Evolutionary conservation across 1,139 yeast genomes (phyloP), one percentile per base, ranked within the genome.

Genomic region (Candida smagusa): DNA sequence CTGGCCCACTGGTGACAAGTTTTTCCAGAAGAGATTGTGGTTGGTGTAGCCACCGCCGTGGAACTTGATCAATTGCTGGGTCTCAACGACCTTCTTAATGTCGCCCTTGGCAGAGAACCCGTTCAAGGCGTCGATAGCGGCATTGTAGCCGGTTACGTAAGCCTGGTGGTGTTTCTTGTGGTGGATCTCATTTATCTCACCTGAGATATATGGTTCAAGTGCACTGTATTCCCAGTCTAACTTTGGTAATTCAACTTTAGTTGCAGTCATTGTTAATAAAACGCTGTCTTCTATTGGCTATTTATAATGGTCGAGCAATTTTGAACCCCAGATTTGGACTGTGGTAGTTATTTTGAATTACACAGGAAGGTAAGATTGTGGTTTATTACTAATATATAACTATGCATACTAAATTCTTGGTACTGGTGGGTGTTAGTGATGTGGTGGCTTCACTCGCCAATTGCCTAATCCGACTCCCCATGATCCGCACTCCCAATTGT

Each of bases 31-130:
- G 43, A 67, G 59, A 37, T 63, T 58, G 44, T 68, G 74, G 60
- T 68, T 68, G 39, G 67, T 63, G 56, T 67, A 65, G 25, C 74
- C 74, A 35, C 74, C 74, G 37, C 72, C 73, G 44, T 66, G 66
- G 58, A 68, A 68, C 44, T 66, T 67, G 58, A 68, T 65, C 41
- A 56, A 55, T 44, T 66, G 64, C 42, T 64, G 68, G 44, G 65
- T 56, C 39, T 57, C 68, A 33, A 67, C 55, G 42, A 66, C 58
- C 40, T 59, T 57, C 46, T 59, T 61, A 37, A 67, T 66, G 39
- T 68, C 71, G 7, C 68, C 69, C 37, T 62, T 60, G 31, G 56
- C 50, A 42, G 58, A 50, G 39, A 71, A 71, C 42, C 54, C 62
- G 28, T 59, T 58, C 28, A 58, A 57, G 39, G 61, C 63, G 39